Base-by-base conservation (phyloP, 805 yeast genomes). In the Cyberlindnera subsufficiens region DNA sequence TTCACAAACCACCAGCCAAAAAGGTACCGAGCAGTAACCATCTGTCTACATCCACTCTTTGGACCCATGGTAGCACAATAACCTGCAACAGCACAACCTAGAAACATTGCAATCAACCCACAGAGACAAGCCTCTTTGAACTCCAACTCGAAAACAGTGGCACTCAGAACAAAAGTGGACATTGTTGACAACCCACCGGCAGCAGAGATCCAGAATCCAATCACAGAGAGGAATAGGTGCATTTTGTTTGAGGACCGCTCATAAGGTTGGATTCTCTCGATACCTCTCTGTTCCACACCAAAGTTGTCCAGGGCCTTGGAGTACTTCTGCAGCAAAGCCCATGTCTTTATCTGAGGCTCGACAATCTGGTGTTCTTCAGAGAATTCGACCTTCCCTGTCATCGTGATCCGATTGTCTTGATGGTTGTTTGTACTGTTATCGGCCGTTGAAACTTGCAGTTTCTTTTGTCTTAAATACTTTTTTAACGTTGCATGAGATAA, bases 61-160 rank as follows among this genome's bases (percentile, higher is more conserved):
- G 96, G 95, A 3, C 96, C 96, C 88, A 88, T 80, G 5, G 80
- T 73, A 5, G 95, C 74, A 59, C 93, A 86, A 57, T 86, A 86
- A 0, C 87, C 93, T 3, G 95, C 95, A 22, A 86, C 67, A 6
- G 74, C 59, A 56, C 93, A 81, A 0, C 96, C 96, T 3, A 84
- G 52, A 27, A 77, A 60, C 45, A 77, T 75, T 1, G 87, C 87
- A 5, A 79, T 51, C 16, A 83, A 49, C 2, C 95, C 95, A 16
- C 78, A 67, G 4, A 77, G 63, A 47, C 85, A 55, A 1, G 86
- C 66, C 52, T 86, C 82, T 44, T 65, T 74, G 53, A 85, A 80
- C 13, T 87, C 86, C 19, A 88, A 65, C 3, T 76, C 83, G 56
- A 76, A 88, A 3, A 85, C 56, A 39, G 86, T 60, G 0, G 95